Evolutionary conservation across 2,329 filamentous ascomycete genomes (phyloP).

Genomic region (Stachybotrys chartarum): DNA sequence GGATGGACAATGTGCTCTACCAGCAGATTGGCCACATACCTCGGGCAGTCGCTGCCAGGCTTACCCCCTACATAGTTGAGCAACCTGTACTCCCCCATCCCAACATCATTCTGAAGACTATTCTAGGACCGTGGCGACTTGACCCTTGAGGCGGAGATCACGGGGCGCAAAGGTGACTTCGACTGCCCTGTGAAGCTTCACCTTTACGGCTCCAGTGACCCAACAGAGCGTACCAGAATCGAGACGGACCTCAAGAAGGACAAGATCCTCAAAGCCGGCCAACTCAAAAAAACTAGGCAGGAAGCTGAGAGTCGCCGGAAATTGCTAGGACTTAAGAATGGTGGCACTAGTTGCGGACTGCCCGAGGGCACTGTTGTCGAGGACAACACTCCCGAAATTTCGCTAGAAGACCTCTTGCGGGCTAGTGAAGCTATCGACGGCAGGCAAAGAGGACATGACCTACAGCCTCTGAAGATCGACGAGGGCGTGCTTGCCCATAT

Average conservation of each 20-base stretch:
- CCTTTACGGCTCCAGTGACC: constrained; percentile 61
- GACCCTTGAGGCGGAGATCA: constrained; percentile 61
- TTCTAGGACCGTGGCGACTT: constrained; percentile 50
- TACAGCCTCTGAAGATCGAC: constrained; percentile 63
- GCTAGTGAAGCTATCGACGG: constrained; percentile 62
- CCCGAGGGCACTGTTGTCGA: constrained; percentile 6
- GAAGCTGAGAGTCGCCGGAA: constrained; percentile 46
- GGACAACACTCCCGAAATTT: constrained; percentile 29
- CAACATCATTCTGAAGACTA: constrained; percentile 8
- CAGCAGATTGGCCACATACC: constrained; percentile 75
- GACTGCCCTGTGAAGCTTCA: constrained; percentile 67
- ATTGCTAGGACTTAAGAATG: constrained; percentile 30
- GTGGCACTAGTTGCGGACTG: constrained; percentile 29
- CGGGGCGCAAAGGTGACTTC: constrained; percentile 56
- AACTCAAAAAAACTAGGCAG: constrained; percentile 46
- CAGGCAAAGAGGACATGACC: constrained; percentile 54
- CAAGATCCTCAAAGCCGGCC: constrained; percentile 52
- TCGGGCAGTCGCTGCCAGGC: constrained; percentile 56
- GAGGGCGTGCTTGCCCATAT: constrained; percentile 65
- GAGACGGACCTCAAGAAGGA: constrained; percentile 56
- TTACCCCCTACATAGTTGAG: constrained; percentile 64
- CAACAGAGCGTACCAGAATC: constrained; percentile 43
- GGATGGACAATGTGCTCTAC: constrained; percentile 68
- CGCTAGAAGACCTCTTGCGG: constrained; percentile 57
- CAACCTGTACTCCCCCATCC: not conserved